Base-by-base conservation (phyloP, 202 grass and related monocot genomes). In the Zoysia matrella region DNA sequence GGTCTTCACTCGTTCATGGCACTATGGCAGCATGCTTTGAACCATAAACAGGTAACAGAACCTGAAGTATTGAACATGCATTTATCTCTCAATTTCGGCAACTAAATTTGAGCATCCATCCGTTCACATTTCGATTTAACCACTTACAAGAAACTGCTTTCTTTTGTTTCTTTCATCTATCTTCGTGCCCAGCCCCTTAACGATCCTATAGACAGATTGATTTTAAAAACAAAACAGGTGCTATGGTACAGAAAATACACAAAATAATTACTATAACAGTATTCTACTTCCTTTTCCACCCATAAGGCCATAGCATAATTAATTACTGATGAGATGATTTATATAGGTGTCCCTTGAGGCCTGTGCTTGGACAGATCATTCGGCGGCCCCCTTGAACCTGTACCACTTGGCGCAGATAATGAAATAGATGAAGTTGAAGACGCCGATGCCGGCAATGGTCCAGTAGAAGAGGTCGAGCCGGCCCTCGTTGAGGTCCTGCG, bases 401-500 rank as follows among this genome's bases (percentile, higher is more conserved):
- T 36, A 36, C 30, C 30, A 98, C 83, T 67, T 98, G 5, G 95
- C 92, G 49, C 92, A 98, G 79, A 76, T 69, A 51, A 95, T 22
- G 75, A 98, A 98, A 86, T 93, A 98, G 64, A 90, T 79, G 53
- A 98, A 7, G 83, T 98, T 98, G 77, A 95, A 78, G 12, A 88
- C 87, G 15, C 92, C 88, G 1, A 98, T 88, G 45, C 80, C 86
- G 15, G 95, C 95, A 60, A 98, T 93, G 45, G 82, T 82, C 88
- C 85, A 83, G 85, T 95, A 97, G 85, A 97, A 97, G 67, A 97
- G 82, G 71, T 97, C 93, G 47, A 97, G 87, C 2, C 84, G 86
- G 6, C 93, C 93, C 75, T 91, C 77, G 84, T 97, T 97, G 55
- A 97, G 88, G 74, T 97, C 93, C 81, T 97, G 93, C 14, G 93